Evolutionary conservation across 768 basidiomycete species (phyloP).

Genomic region (Calocera cornea): DNA sequence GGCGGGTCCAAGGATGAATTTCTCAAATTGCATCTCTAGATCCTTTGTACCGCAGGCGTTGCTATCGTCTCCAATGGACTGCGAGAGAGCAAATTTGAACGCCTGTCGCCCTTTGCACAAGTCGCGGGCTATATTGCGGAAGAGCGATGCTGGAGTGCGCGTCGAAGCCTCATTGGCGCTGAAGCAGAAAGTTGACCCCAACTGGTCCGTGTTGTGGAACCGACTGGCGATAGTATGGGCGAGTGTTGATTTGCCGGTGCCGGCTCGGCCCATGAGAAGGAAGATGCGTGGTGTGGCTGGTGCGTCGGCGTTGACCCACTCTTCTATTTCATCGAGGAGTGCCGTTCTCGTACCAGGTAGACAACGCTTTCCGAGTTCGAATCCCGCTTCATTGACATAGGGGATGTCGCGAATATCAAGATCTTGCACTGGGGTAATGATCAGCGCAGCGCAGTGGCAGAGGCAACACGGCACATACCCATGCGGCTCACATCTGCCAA

Average conservation of each 20-base stretch:
- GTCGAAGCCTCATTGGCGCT: neutral
- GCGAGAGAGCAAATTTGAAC: neutral
- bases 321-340: neutral
- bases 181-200: slow-evolving; percentile 14
- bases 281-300: neutral
- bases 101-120: slow-evolving; percentile 6
- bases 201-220: neutral
- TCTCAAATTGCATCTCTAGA: neutral
- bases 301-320: neutral
- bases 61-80: neutral
- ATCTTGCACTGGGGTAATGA: neutral
- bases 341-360: neutral
- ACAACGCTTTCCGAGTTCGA: neutral
- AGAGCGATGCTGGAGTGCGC: neutral
- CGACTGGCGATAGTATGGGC: slow-evolving; percentile 9
- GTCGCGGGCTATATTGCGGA: slow-evolving; percentile 12
- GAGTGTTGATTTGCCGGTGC: slow-evolving; percentile 14
- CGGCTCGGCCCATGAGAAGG: slow-evolving; percentile 10
- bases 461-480: neutral
- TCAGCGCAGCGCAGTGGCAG: neutral
- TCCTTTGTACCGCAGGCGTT: neutral
- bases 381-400: neutral
- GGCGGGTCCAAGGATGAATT: neutral
- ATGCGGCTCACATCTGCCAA: neutral
- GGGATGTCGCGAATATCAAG: neutral